These are phyloP conservation scores for Debaryomyces nepalensis DNA, from an alignment of 1,139 yeast genomes.

Conservation along the genomic window DNA sequence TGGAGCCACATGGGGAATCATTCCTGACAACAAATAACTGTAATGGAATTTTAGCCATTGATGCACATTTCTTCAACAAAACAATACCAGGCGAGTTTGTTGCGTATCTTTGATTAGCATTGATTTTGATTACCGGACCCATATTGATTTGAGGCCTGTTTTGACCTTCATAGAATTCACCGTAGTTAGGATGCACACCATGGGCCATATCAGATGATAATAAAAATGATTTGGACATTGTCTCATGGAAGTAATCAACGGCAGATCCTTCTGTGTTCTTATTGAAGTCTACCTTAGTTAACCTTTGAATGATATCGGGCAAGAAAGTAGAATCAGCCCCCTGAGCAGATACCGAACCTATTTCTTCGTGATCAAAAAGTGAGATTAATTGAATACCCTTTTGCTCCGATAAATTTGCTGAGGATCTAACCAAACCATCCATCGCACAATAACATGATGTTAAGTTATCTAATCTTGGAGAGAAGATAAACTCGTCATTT, in stretches of 20 bases:
- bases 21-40: conserved; percentile 89
- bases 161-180: conserved; percentile 69
- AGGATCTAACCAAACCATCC: conserved; percentile 67
- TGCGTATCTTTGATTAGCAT: conserved; percentile 94
- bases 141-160: conserved; percentile 82
- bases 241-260: conserved; percentile 51
- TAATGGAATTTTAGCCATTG: conserved; percentile 65
- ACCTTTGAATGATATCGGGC: conserved; percentile 73
- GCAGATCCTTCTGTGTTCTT: conserved; percentile 8
- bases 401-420: conserved; percentile 46
- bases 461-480: conserved; percentile 92
- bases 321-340: conserved; percentile 94
- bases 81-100: conserved; percentile 92
- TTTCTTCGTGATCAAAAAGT: conserved; percentile 92
- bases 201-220: conserved; percentile 97
- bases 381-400: conserved; percentile 72
- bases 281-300: conserved; percentile 50
- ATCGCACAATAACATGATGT: conserved; percentile 84
- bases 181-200: conserved; percentile 93
- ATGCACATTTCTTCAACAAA: conserved; percentile 73
- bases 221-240: conserved; percentile 83
- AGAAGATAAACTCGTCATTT: conserved; percentile 86
- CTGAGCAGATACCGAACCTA: conserved; percentile 92
- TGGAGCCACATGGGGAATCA: conserved; percentile 94
- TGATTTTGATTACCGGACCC: conserved; percentile 92